Evolutionary conservation across 139 green algal species (phyloP).

Genomic region (Nannochloris sp.): DNA sequence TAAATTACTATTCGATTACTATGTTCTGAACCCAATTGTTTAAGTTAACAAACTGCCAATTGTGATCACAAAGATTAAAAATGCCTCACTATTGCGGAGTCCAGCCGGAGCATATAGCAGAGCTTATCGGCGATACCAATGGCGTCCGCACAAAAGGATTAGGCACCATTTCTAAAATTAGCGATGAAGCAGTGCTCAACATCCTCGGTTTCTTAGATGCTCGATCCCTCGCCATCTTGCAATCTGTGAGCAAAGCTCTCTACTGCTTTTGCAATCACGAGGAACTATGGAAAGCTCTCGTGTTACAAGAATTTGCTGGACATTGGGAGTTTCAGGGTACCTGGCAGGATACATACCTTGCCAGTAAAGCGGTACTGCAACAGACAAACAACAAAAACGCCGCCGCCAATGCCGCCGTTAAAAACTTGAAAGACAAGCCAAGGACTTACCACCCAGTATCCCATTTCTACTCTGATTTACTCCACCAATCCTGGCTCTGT

Average conservation of each 20-base stretch:
- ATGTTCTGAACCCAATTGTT: too few relatives aligned
- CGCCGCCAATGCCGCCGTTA: conserved; percentile 17
- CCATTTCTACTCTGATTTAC: conserved; percentile 66
- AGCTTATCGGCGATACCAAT: background rate
- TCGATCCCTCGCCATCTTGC: conserved; percentile 37
- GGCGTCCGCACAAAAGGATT: conserved; percentile 42
- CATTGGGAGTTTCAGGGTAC: conserved; percentile 26
- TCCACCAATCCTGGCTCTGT: conserved; percentile 86
- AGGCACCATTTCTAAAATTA: conserved; percentile 57
- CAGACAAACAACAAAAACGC: background rate
- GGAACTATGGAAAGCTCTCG: conserved; percentile 82
- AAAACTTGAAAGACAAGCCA: background rate
- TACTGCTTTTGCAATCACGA: conserved; percentile 77
- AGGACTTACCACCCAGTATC: background rate
- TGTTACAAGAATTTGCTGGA: conserved; percentile 54
- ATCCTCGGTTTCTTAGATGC: conserved; percentile 47
- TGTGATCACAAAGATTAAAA: too few relatives aligned
- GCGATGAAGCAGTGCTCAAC: conserved; percentile 68
- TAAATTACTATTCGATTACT: too few relatives aligned
- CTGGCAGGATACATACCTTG: conserved; percentile 55
- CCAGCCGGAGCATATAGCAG: background rate
- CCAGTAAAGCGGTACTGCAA: background rate
- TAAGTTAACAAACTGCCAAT: too few relatives aligned
- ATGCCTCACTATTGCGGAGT: too few relatives aligned
- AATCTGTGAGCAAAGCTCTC: conserved; percentile 40